These are phyloP conservation scores for Naganishia vaughanmartiniae DNA, from an alignment of 768 basidiomycete species.

Conservation along the genomic window DNA sequence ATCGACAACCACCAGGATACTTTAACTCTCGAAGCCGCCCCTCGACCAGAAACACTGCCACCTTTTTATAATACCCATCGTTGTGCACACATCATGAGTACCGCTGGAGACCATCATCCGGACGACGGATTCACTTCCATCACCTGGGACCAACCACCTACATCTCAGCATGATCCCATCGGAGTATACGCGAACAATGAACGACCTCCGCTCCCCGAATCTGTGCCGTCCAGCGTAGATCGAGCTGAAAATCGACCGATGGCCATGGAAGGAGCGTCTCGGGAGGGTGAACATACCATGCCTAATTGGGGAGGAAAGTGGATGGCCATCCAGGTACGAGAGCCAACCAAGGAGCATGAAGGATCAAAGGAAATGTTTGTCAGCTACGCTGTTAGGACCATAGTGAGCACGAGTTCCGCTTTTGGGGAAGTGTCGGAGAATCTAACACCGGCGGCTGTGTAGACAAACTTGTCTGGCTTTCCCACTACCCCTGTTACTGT, in stretches of 20 bases:
- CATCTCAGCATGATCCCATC: slow-evolving; percentile 16
- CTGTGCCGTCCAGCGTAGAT: slow-evolving; percentile 11
- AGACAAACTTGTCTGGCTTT: slow-evolving; percentile 91
- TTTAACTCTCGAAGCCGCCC: too few species aligned
- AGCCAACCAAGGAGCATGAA: slow-evolving; percentile 91
- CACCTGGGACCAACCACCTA: slow-evolving; percentile 32
- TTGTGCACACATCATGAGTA: neutral
- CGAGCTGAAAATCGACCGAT: slow-evolving; percentile 18
- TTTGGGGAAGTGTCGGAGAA: neutral
- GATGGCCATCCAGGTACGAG: slow-evolving; percentile 62
- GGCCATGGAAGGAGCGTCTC: slow-evolving; percentile 26
- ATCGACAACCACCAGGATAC: too few species aligned
- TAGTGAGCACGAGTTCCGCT: slow-evolving; percentile 58
- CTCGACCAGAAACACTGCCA: neutral
- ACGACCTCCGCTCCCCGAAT: slow-evolving; percentile 22
- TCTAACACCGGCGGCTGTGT: neutral
- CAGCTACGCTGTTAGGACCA: slow-evolving; percentile 83
- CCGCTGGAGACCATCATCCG: neutral
- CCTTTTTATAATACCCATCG: neutral
- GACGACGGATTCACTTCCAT: slow-evolving; percentile 35
- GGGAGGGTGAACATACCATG: slow-evolving; percentile 29
- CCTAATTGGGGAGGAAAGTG: slow-evolving; percentile 44
- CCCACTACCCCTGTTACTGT: slow-evolving; percentile 67
- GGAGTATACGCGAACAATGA: slow-evolving; percentile 11
- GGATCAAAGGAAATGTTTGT: slow-evolving; percentile 97